Evolutionary conservation across 2,329 filamentous ascomycete genomes (phyloP), one percentile per base, ranked within the genome.

Genomic region (Trichoderma asperellum): DNA sequence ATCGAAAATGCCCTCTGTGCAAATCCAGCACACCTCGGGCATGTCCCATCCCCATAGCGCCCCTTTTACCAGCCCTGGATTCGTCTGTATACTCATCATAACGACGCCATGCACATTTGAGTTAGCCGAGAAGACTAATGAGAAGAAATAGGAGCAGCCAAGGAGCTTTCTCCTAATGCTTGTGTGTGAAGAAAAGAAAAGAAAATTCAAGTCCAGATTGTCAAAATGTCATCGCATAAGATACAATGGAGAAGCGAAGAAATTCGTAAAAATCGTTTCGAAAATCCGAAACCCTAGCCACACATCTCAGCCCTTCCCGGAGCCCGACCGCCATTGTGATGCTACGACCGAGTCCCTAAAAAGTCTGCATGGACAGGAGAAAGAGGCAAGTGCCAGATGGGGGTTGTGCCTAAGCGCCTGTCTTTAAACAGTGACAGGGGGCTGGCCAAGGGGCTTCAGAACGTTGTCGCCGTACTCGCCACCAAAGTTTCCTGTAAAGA

Each of bases 391-490:
- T 68, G 66, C 66, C 66, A 43, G 37, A 55, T 47, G 55, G 34
- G 2, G 35, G 6, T 29, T 37, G 57, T 27, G 49, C 49, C 40
- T 43, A 35, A 16, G 49, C 40, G 40, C 10, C 16, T 37, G 29
- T n/a, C 27, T 18, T 76, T 79, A 80, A 40, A 79, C 72, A 60
- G 69, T 71, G 35, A 76, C 70, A 10, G 67, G 70, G 55, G 72
- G 62, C 14, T 74, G 49, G 49, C 77, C 76, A 24, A 72, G 68
- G 47, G 86, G 82, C 49, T 74, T 72, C 60, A 83, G 74, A 47
- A 89, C 84, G 75, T 89, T 88, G 14, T 71, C 71, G 70, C 74
- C 83, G 72, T 87, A 88, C 35, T 76, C 71, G 70, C 85, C 86
- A 53, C 79, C 83, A 57, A 84, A 80, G 79, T 89, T 88, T 73